These are phyloP conservation scores for Diaporthe humulicola DNA, from an alignment of 2,329 filamentous ascomycete genomes.

Conservation along the genomic window DNA sequence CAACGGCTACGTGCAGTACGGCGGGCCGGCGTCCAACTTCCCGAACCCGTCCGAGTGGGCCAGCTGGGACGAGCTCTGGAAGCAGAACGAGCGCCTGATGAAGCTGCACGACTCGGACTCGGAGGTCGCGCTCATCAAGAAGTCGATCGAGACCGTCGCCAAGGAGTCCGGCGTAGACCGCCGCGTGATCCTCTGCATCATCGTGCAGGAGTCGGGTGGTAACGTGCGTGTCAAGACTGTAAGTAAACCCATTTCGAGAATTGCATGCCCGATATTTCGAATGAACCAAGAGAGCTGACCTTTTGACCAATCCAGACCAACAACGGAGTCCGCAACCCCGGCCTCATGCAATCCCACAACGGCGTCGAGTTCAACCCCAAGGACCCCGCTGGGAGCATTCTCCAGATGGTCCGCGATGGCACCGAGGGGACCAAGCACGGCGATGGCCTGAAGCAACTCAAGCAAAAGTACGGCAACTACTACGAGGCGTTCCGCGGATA, in stretches of 20 bases:
- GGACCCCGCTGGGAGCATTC: conserved; percentile 39
- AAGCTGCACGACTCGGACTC: conserved; percentile 27
- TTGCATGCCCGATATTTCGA: background rate
- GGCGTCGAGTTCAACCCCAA: conserved; percentile 48
- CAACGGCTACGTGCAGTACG: conserved; percentile 18
- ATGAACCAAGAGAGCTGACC: background rate
- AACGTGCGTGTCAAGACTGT: conserved; percentile 56
- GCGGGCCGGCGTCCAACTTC: conserved; percentile 18
- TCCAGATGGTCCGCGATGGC: conserved; percentile 56
- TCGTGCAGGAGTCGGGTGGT: conserved; percentile 60
- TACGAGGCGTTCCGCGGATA: conserved; percentile 63
- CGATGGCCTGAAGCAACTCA: conserved; percentile 56
- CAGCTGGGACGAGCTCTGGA: conserved; percentile 5
- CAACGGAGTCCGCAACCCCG: conserved; percentile 57
- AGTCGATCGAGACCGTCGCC: conserved; percentile 51
- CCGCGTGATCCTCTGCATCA: conserved; percentile 58
- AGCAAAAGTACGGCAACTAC: conserved; percentile 54
- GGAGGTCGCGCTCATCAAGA: conserved; percentile 44
- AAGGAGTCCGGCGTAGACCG: conserved; percentile 49
- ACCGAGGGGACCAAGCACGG: conserved; percentile 55
- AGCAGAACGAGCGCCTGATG: conserved; percentile 25
- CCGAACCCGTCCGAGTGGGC: conserved; percentile 13
- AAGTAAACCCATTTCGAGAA: background rate
- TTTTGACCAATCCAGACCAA: conserved; percentile 43
- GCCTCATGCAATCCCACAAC: conserved; percentile 56